Conservation (phyloP, 208 protist species). For the Acanthamoeba royreba region DNA sequence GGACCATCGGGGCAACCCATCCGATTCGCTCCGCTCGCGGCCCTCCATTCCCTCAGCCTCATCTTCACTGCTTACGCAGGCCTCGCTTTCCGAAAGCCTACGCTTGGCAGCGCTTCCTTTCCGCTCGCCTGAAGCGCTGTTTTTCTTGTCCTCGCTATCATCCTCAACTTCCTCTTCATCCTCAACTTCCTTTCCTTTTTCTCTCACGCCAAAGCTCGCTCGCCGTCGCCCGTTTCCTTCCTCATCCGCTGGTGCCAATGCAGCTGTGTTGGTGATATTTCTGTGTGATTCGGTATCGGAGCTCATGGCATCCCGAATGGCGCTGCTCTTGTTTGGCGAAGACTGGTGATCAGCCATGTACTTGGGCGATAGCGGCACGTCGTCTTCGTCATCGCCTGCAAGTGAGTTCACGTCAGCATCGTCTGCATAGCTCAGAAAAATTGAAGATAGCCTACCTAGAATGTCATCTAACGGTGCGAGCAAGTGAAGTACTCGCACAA, state of each 20-base stretch:
- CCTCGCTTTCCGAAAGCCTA: not conserved
- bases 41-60: too few relatives aligned
- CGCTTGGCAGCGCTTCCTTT: not conserved
- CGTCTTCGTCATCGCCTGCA: conserved; percentile 4
- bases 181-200: not conserved
- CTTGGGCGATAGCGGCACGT: conserved; percentile 15
- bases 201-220: too few relatives aligned
- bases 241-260: not conserved
- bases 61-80: not conserved
- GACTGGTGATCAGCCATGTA: not conserved
- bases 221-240: not conserved
- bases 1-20: not conserved
- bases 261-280: not conserved
- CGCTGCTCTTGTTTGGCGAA: not conserved
- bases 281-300: not conserved
- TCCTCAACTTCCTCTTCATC: not conserved
- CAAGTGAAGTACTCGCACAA: not conserved
- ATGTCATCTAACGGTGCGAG: conserved; percentile 25
- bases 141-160: not conserved
- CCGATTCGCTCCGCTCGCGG: too few relatives aligned
- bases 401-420: too few relatives aligned
- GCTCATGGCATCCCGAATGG: not conserved
- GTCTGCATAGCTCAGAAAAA: too few relatives aligned
- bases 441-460: not conserved
- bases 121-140: not conserved